phyloP scores from a whole-genome alignment of 176 grass and related monocot genomes.

The Microstegium vimineum region DNA sequence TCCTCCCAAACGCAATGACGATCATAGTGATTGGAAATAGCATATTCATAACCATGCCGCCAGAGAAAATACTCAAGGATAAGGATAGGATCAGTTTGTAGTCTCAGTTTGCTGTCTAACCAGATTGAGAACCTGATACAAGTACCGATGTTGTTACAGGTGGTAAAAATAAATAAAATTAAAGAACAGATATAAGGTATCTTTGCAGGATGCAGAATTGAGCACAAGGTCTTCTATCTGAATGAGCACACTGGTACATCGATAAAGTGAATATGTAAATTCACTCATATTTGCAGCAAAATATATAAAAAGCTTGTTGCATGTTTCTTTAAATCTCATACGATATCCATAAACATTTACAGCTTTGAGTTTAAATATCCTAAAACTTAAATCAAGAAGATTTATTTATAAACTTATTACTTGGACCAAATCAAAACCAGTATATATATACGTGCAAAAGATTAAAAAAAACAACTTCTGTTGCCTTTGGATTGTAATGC shows the following conservation, averaged over 20 bases:
- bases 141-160: constrained; percentile 6
- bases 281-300: not conserved
- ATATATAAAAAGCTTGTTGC: not conserved
- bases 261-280: not conserved
- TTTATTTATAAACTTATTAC: constrained; percentile 8
- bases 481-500: not conserved
- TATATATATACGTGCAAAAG: not conserved
- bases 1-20: constrained; percentile 96
- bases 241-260: not conserved
- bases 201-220: not conserved
- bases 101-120: constrained; percentile 95
- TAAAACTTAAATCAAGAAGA: not conserved
- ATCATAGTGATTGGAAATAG: constrained; percentile 99
- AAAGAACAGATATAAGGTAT: not conserved
- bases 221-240: not conserved
- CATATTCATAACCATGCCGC: constrained; percentile 85
- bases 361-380: not conserved
- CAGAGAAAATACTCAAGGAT: constrained; percentile 98
- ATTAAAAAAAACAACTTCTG: not conserved
- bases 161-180: not conserved
- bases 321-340: not conserved
- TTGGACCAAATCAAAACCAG: not conserved
- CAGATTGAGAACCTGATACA: constrained; percentile 93
- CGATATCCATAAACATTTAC: not conserved
- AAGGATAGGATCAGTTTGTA: constrained; percentile 90